These are phyloP conservation scores for Aspergillus nidulans DNA, from an alignment of 495 filamentous ascomycete species.

Conservation along the genomic window DNA sequence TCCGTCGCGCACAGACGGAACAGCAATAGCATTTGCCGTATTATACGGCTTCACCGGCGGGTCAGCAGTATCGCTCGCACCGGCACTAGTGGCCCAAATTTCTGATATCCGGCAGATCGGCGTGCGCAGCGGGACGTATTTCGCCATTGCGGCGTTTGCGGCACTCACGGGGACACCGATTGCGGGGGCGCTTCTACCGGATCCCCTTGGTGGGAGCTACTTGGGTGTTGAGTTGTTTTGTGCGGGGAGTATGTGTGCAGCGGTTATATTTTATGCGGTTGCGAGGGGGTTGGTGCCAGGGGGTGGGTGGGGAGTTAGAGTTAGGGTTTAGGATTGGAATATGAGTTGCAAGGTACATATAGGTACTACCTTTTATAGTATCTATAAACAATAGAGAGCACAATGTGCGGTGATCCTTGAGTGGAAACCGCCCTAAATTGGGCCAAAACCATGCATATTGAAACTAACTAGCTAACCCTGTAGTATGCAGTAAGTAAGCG, in stretches of 20 bases:
- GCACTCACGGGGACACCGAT: conserved; percentile 69
- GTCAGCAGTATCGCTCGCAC: conserved; percentile 60
- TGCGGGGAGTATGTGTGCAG: conserved; percentile 54
- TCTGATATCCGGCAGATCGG: conserved; percentile 71
- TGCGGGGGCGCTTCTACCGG: conserved; percentile 60
- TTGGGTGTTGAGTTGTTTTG: conserved; percentile 61
- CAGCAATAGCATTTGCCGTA: conserved; percentile 61
- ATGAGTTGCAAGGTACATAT: no score
- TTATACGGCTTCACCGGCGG: conserved; percentile 72
- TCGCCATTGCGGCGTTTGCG: conserved; percentile 59
- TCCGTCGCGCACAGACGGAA: conserved; percentile 52
- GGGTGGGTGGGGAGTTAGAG: conserved; percentile 27
- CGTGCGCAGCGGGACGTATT: conserved; percentile 63
- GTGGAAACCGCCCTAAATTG: background rate
- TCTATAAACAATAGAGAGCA: no score
- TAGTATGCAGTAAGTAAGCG: conserved; percentile 15
- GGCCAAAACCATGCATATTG: background rate
- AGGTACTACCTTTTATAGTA: no score
- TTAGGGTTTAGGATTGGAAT: conserved; percentile 21
- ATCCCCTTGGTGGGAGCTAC: conserved; percentile 51
- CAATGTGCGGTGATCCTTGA: no score
- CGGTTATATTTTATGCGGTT: conserved; percentile 45
- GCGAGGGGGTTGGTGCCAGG: conserved; percentile 28
- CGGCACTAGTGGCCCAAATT: conserved; percentile 63
- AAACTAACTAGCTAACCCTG: background rate